phyloP scores from a whole-genome alignment of 345 rosid genomes.

The Brassica incana region DNA sequence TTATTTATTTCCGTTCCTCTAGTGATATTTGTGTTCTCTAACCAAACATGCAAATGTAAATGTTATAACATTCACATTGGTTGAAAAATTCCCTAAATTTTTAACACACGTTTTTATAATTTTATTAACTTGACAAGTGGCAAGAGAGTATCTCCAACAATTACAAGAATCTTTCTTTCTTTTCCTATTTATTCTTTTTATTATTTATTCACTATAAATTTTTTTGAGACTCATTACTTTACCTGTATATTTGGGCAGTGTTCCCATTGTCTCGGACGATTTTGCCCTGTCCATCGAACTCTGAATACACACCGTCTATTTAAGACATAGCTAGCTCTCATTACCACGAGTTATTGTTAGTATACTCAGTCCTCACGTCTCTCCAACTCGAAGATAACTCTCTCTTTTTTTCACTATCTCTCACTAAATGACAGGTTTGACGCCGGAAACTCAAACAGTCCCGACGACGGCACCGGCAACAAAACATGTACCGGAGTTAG shows the following conservation, averaged over 20 bases:
- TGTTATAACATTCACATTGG: not conserved
- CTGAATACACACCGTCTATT: conserved; percentile 25
- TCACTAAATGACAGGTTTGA: conserved; percentile 1
- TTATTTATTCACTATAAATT: not conserved
- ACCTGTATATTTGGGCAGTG: not conserved
- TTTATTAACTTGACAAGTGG: not conserved
- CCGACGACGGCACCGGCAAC: not conserved
- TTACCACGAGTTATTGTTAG: conserved; percentile 27
- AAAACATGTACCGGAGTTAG: conserved; percentile 47
- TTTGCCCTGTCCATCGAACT: conserved; percentile 14
- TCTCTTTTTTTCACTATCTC: not conserved
- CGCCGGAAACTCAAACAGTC: conserved; percentile 29
- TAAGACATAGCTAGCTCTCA: conserved; percentile 18
- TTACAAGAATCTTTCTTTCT: not conserved
- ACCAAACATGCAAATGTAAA: not conserved
- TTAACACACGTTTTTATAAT: not conserved
- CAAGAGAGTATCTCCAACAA: not conserved
- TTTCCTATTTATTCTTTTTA: not conserved
- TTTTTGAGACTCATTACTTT: not conserved
- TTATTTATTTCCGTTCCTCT: not conserved
- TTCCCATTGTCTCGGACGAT: conserved; percentile 30
- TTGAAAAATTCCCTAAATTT: not conserved
- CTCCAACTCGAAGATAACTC: not conserved
- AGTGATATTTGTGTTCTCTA: not conserved
- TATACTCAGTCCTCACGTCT: conserved; percentile 28